Evolutionary conservation across 164 flowering plant species (phyloP).

Genomic region (Taxillus chinensis): DNA sequence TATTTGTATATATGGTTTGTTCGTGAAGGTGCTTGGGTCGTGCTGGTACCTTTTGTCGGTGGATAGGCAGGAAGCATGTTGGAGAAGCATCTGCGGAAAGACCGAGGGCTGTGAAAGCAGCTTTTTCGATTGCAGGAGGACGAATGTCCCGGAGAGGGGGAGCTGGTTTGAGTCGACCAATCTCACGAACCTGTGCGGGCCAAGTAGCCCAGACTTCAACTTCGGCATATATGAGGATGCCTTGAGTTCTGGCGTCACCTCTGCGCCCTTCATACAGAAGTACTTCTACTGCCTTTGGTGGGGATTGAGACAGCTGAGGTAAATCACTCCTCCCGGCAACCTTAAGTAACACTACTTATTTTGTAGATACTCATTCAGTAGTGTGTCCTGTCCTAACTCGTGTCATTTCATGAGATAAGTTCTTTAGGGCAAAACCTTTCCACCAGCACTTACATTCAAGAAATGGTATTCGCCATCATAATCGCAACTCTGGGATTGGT

Average conservation of each 20-base stretch:
- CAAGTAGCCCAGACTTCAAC: slow-evolving; percentile 23
- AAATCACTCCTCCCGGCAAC: not conserved
- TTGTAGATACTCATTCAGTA: too few relatives aligned
- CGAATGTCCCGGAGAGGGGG: slow-evolving; percentile 15
- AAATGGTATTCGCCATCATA: slow-evolving; percentile 69
- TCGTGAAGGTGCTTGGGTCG: slow-evolving; percentile 48
- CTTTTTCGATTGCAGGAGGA: slow-evolving; percentile 36
- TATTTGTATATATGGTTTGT: not conserved
- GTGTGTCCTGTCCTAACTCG: too few relatives aligned
- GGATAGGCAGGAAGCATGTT: slow-evolving; percentile 60
- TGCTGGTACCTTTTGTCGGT: slow-evolving; percentile 61
- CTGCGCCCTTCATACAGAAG: slow-evolving; percentile 44
- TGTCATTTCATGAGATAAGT: slow-evolving; percentile 22
- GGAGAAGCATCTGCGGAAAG: slow-evolving; percentile 40
- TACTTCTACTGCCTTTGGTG: slow-evolving; percentile 73
- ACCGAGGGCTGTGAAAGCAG: slow-evolving; percentile 19
- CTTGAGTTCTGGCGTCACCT: slow-evolving; percentile 31
- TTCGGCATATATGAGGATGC: slow-evolving; percentile 65
- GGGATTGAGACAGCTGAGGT: slow-evolving; percentile 64
- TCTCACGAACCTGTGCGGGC: slow-evolving; percentile 29
- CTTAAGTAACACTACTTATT: not conserved
- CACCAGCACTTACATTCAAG: slow-evolving; percentile 75
- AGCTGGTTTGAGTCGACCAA: slow-evolving; percentile 45
- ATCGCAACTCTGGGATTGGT: slow-evolving; percentile 75
- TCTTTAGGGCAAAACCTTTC: slow-evolving; percentile 75